Base-by-base conservation (phyloP, 495 filamentous ascomycete species). In the Barbatosphaeria neglecta region DNA sequence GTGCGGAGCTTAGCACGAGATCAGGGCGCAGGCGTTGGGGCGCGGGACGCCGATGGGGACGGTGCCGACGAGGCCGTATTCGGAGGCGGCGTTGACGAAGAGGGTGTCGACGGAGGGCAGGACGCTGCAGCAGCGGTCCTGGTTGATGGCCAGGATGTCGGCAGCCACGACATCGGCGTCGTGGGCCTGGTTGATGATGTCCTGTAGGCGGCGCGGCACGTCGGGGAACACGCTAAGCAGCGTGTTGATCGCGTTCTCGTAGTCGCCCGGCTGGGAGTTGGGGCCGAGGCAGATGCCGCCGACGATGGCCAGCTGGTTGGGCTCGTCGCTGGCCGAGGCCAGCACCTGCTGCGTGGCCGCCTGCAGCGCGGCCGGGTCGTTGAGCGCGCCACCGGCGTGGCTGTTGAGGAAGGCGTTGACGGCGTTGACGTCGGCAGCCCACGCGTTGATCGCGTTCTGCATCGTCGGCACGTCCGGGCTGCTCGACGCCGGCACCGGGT, bases 321-420 rank as follows among this genome's bases (percentile, higher is more conserved):
- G 39, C 39, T 41, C 39, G 39, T 41, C 13, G 18, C 13, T 23
- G 11, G 39, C 39, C 3, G 7, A 4, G 20, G 20, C 20, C 6
- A 41, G 22, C 22, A n/a, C 22, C 13, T 19, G 2, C 22, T 20
- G 5, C 10, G 39, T 22, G 20, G 19, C 22, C 10, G 39, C 19
- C 10, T 13, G 39, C 20, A 41, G 3, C 11, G 18, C 17, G 16
- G 6, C 16, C 19, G 41, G 17, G 7, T 20, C 13, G 37, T n/a
- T 18, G 37, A 22, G 22, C 17, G 37, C n/a, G 41, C n/a, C 15
- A 7, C 13, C 25, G 24, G 20, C 41, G 16, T 18, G 41, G 25
- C n/a, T 44, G 41, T 44, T 19, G 23, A 44, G 41, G 41, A 44
- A 41, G 13, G 20, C 13, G 39, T 41, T 41, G 18, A 41, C 39